Evolutionary conservation across 2,329 filamentous ascomycete species (phyloP).

Genomic region (Arachnomyces sp.): DNA sequence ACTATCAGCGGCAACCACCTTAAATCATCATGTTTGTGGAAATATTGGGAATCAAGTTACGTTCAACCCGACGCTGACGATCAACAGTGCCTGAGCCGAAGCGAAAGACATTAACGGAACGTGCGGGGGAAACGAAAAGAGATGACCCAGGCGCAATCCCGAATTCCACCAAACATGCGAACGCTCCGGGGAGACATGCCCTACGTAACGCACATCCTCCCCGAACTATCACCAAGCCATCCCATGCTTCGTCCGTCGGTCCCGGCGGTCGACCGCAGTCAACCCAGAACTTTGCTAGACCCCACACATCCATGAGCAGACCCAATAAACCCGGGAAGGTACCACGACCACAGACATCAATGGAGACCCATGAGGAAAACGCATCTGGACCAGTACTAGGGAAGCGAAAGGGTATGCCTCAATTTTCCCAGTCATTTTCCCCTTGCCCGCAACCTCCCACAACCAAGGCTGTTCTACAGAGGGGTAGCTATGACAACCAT

Average conservation of each 20-base stretch:
- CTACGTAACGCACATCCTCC: constrained; percentile 36
- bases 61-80: constrained; percentile 5
- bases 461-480: constrained; percentile 9
- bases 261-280: constrained; percentile 43
- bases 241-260: constrained; percentile 53
- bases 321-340: constrained; percentile 41
- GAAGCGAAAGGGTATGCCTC: constrained; percentile 48
- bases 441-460: constrained; percentile 12
- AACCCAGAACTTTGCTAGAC: constrained; percentile 35
- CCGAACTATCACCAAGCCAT: constrained; percentile 39
- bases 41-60: neutral
- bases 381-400: constrained; percentile 29
- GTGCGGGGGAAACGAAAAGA: constrained; percentile 46
- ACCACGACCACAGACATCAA: constrained; percentile 36
- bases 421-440: constrained; percentile 26
- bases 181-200: constrained; percentile 25
- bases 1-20: constrained; percentile 44
- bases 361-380: constrained; percentile 35
- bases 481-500: constrained; percentile 19
- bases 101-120: constrained; percentile 52
- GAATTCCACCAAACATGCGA: constrained; percentile 19
- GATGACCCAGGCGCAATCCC: constrained; percentile 29
- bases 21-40: constrained; percentile 40
- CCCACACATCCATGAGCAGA: constrained; percentile 47
- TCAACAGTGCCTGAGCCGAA: constrained; percentile 51